Percentiles rank a stretch among this genome's conserved stretches.
Conservation (phyloP, 2,329 filamentous ascomycete species). For the Trichoderma koningii region DNA sequence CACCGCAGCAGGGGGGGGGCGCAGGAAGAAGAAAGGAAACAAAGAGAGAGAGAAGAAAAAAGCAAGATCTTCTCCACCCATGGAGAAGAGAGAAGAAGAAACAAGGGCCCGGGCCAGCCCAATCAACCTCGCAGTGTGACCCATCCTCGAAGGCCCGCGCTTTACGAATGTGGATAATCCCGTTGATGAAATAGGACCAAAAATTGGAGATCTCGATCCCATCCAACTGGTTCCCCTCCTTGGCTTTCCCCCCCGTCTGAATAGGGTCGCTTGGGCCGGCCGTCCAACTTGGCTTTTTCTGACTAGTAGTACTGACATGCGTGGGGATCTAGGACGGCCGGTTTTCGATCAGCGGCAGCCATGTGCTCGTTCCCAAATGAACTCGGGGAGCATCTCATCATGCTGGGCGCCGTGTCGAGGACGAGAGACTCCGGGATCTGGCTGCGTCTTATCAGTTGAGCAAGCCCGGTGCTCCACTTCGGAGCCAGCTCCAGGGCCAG, state of each 20-base stretch:
- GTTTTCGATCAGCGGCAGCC: neutral
- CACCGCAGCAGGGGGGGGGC: neutral
- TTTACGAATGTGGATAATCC: constrained; percentile 15
- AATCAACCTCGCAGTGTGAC: constrained; percentile 2
- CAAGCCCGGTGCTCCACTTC: constrained; percentile 2
- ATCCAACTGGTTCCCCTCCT: constrained; percentile 11
- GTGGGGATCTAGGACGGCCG: neutral
- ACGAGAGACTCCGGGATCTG: neutral
- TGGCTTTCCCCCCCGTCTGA: neutral
- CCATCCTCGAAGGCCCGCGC: constrained; percentile 6
- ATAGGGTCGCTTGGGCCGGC: neutral
- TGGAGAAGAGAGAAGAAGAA: neutral
- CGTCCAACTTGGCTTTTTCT: neutral
- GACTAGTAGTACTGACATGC: neutral
- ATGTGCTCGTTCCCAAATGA: neutral
- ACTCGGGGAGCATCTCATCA: too few relatives aligned
- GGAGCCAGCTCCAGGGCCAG: neutral
- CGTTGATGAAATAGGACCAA: constrained; percentile 2
- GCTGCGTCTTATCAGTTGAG: neutral
- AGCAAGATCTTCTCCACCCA: neutral
- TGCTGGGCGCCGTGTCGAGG: too few relatives aligned
- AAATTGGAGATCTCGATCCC: constrained; percentile 25
- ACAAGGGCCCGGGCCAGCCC: constrained; percentile 2
- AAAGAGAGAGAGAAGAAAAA: neutral
- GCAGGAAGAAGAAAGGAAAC: neutral